These are phyloP conservation scores for Aureobasidium musti DNA, from an alignment of 2,329 filamentous ascomycete genomes.

Conservation along the genomic window DNA sequence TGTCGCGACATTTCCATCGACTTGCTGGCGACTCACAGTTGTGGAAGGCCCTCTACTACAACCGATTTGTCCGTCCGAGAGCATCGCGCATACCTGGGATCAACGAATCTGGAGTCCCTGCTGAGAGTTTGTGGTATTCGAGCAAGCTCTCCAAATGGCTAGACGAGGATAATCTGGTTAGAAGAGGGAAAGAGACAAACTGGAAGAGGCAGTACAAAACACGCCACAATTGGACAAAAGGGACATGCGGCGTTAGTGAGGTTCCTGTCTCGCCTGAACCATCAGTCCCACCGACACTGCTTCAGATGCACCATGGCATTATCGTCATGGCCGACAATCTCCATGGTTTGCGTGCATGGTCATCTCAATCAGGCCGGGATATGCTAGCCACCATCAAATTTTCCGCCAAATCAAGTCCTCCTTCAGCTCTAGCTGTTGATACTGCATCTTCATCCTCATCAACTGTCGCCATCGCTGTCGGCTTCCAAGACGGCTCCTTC, in stretches of 20 bases:
- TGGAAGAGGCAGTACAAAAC: conserved; percentile 91
- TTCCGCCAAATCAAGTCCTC: conserved; percentile 38
- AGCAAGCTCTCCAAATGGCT: conserved; percentile 62
- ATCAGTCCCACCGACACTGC: conserved; percentile 64
- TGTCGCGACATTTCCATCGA: conserved; percentile 73
- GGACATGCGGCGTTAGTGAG: conserved; percentile 77
- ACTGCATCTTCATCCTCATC: conserved; percentile 38
- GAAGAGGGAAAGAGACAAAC: conserved; percentile 57
- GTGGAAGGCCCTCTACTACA: conserved; percentile 89
- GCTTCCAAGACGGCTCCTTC: conserved; percentile 72
- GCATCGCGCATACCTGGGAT: conserved; percentile 73
- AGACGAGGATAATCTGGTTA: conserved; percentile 60
- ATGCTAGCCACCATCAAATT: conserved; percentile 56
- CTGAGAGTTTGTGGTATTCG: conserved; percentile 52
- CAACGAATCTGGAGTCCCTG: conserved; percentile 45
- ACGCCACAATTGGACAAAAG: conserved; percentile 86
- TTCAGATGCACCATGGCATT: conserved; percentile 74
- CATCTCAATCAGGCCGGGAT: conserved; percentile 60
- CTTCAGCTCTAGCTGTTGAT: conserved; percentile 68
- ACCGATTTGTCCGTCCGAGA: conserved; percentile 79
- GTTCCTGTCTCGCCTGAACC: conserved; percentile 62
- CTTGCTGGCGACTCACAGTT: conserved; percentile 80
- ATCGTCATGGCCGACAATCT: conserved; percentile 73
- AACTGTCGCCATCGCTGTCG: conserved; percentile 57
- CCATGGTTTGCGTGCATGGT: conserved; percentile 77